Evolutionary conservation across 2,329 filamentous ascomycete genomes (phyloP), one percentile per base, ranked within the genome.

Genomic region (Botrytis squamosa): DNA sequence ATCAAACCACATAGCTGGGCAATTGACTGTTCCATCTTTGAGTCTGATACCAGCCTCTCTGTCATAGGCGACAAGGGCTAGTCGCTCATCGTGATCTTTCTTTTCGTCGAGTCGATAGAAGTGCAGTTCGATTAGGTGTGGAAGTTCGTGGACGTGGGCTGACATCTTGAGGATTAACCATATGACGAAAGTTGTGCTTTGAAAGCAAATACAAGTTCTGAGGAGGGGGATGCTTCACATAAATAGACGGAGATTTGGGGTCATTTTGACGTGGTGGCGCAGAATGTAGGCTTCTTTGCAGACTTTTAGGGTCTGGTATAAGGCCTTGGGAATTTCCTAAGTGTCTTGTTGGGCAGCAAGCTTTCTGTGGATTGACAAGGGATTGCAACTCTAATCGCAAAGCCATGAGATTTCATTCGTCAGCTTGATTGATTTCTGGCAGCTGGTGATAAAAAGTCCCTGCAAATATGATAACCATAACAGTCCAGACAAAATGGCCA

Each of bases 41-140:
- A 57, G 40, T 18, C 66, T 55, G 9, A 42, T 20, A 25, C 49
- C 49, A 29, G 25, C 33, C 4, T 33, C 52, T n/a, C 52, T 52
- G 52, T 69, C 66, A 36, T 69, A 69, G 12, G 49, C 46, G 18
- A 69, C 52, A 25, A 69, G 38, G 12, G 67, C 49, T 33, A 70
- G 55, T 40, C 67, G 49, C 9, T 70, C 55, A 22, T 25, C 38
- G 36, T 57, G 38, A 33, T 70, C 55, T 44, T 60, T 60, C 10
- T 60, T 57, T n/a, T 49, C 40, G 5, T 62, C 59, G 0, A 62
- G 59, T 40, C 55, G 55, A 40, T 29, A 40, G 38, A 70, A 70
- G 22, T 70, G 67, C 3, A 70, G 40, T 8, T 62, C 40, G 1
- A 42, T 59, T 20, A n/a, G 20, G 55, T 44, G 36, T 20, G 67